These are phyloP conservation scores for Echeveria elegans DNA, from an alignment of 164 flowering plant genomes.

Conservation along the genomic window DNA sequence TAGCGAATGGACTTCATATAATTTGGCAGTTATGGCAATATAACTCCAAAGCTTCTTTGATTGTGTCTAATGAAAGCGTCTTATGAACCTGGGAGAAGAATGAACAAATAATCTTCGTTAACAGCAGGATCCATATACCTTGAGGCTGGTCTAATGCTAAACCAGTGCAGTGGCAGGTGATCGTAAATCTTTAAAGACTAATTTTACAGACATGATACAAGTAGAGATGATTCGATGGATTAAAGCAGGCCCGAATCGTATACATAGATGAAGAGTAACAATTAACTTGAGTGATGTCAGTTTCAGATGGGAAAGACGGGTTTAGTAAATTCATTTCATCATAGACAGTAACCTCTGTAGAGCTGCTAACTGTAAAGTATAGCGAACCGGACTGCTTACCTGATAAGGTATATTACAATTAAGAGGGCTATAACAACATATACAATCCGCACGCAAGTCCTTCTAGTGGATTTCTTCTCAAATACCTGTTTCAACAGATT, in stretches of 20 bases:
- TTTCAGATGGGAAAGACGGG: background rate
- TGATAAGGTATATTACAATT: slow-evolving; percentile 42
- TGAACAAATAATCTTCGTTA: background rate
- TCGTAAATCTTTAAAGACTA: too few species aligned
- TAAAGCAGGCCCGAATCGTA: too few species aligned
- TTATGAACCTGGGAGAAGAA: background rate
- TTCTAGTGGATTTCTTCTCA: slow-evolving; percentile 66
- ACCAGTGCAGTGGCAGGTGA: too few species aligned
- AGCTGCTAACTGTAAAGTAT: background rate
- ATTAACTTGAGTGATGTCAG: too few species aligned
- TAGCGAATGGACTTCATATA: background rate
- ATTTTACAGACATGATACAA: too few species aligned
- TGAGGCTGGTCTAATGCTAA: too few species aligned
- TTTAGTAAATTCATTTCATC: background rate
- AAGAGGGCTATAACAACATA: slow-evolving; percentile 45
- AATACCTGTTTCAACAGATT: slow-evolving; percentile 39
- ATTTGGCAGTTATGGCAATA: background rate
- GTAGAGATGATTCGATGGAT: too few species aligned
- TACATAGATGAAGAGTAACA: too few species aligned
- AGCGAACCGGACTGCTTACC: slow-evolving; percentile 22
- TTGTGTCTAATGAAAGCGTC: background rate
- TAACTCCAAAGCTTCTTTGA: background rate
- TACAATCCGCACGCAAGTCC: slow-evolving; percentile 44
- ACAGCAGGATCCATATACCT: background rate
- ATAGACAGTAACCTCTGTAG: background rate